Evolutionary conservation across 768 basidiomycete genomes (phyloP), one percentile per base, ranked within the genome.

Genomic region (Mycena kentingensis): DNA sequence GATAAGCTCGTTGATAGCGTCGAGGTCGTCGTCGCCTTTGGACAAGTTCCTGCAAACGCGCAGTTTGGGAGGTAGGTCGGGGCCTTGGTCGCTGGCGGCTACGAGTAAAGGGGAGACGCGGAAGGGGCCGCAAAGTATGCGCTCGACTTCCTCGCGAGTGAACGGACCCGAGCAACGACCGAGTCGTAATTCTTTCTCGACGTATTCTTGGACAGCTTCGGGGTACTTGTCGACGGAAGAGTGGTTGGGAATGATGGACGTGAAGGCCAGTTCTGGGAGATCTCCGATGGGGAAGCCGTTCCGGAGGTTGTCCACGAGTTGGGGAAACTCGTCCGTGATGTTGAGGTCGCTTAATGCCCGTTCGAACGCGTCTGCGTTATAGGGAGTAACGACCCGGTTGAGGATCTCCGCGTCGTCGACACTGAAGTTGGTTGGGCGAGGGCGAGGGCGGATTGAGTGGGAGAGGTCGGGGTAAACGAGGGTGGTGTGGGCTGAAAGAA

Each of bases 21-120:
- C 19, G 2, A 27, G 25, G 25, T 13, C 25, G 3, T 16, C 16
- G 24, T 50, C 42, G 8, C 35, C 42, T 28, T 55, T 55, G 4
- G 54, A 55, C 2, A 49, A 27, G 21, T 55, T 32, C 6, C 54
- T 27, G 12, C 52, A 54, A 12, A 54, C 52, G 8, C 52, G 54
- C 1, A 8, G 2, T n/a, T 56, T 56, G 3, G n/a, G n/a, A n/a
- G n/a, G n/a, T n/a, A n/a, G n/a, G n/a, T n/a, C n/a, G n/a, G n/a
- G n/a, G n/a, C n/a, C n/a, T n/a, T n/a, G n/a, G n/a, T n/a, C n/a
- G n/a, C n/a, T n/a, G n/a, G n/a, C n/a, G n/a, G n/a, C n/a, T n/a
- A n/a, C n/a, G n/a, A n/a, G n/a, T n/a, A n/a, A n/a, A n/a, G n/a
- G n/a, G n/a, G n/a, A n/a, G n/a, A n/a, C n/a, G n/a, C n/a, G n/a